These are phyloP conservation scores for baker's yeast (Saccharomyces cerevisiae) DNA, from an alignment of 805 yeast species.

Conservation along the genomic window DNA sequence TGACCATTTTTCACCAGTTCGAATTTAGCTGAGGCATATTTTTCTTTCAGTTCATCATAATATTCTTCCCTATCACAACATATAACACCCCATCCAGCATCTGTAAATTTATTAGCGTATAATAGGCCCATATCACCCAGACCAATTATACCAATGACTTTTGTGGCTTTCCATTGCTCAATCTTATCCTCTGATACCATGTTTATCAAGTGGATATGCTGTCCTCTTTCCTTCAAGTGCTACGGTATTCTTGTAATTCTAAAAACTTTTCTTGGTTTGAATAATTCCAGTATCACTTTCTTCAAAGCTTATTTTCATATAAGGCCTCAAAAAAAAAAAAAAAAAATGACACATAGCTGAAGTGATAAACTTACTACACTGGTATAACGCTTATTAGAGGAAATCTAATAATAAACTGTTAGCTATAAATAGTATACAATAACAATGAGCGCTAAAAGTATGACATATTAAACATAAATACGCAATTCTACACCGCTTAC, in stretches of 20 bases:
- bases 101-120: conserved; percentile 69
- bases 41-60: conserved; percentile 38
- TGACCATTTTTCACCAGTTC: conserved; percentile 71
- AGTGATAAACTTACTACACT: neutral
- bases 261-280: neutral
- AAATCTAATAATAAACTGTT: neutral
- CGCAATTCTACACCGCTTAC: conserved; percentile 39
- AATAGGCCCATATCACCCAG: conserved; percentile 94
- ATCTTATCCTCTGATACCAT: conserved; percentile 13
- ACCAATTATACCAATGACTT: conserved; percentile 83
- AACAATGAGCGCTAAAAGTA: neutral
- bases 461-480: conserved; percentile 23
- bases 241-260: neutral
- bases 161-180: conserved; percentile 35
- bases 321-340: neutral
- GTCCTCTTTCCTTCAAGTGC: neutral
- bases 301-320: neutral
- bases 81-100: conserved; percentile 82
- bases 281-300: neutral
- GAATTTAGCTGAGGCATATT: conserved; percentile 39
- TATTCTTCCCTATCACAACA: conserved; percentile 78
- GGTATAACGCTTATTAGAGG: neutral
- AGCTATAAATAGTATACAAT: neutral
- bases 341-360: neutral
- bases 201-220: neutral